Conservation (phyloP, 345 rosid species). For the Crucihimalaya himalaica region DNA sequence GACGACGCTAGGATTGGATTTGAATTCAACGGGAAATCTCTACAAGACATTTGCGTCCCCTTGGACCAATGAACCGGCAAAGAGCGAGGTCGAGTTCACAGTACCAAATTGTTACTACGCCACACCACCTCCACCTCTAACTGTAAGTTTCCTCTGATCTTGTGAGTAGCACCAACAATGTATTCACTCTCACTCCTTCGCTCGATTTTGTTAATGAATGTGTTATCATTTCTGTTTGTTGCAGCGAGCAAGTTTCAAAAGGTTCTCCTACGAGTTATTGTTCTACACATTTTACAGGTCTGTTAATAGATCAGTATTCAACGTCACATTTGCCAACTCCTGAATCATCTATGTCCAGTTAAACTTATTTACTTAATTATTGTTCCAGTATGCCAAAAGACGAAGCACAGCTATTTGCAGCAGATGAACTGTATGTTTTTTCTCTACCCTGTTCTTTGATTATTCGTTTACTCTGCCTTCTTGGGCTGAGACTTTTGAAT, state of each 20-base stretch:
- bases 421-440: conserved; percentile 88
- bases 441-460: conserved; percentile 20
- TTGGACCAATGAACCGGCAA: conserved; percentile 96
- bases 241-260: conserved; percentile 87
- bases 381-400: conserved; percentile 94
- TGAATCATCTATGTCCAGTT: conserved; percentile 1
- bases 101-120: conserved; percentile 94
- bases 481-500: neutral
- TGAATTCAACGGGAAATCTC: conserved; percentile 89
- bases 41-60: conserved; percentile 99
- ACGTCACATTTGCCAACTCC: neutral
- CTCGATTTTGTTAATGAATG: neutral
- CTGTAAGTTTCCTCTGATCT: conserved; percentile 49
- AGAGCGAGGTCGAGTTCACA: conserved; percentile 87
- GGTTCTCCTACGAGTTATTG: conserved; percentile 70
- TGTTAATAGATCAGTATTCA: neutral
- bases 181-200: neutral
- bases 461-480: neutral
- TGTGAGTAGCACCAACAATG: neutral
- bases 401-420: conserved; percentile 89
- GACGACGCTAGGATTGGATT: conserved; percentile 87
- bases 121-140: conserved; percentile 78
- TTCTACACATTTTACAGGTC: conserved; percentile 94
- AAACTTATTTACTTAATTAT: conserved; percentile 6
- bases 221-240: conserved; percentile 31